These are phyloP conservation scores for Chlorociboria aeruginascens DNA, from an alignment of 495 filamentous ascomycete species.

Conservation along the genomic window DNA sequence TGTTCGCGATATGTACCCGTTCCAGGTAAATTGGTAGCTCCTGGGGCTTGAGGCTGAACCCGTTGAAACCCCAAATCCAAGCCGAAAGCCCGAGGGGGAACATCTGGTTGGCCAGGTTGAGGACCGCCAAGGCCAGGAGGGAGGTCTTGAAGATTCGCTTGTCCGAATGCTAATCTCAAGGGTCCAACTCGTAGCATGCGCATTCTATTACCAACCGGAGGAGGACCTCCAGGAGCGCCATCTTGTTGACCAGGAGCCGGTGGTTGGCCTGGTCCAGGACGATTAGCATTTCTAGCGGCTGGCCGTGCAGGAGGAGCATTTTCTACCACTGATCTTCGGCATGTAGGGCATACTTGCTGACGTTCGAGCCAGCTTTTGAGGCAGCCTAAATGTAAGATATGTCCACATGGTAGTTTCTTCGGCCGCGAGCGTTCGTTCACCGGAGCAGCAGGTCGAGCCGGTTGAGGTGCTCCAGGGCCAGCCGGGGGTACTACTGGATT, in stretches of 20 bases:
- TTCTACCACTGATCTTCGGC: slow-evolving; percentile 67
- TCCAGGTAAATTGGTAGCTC: background rate
- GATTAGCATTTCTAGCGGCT: slow-evolving; percentile 21
- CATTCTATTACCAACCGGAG: slow-evolving; percentile 24
- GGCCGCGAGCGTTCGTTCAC: slow-evolving; percentile 73
- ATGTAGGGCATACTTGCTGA: slow-evolving; percentile 95
- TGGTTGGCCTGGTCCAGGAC: slow-evolving; percentile 20
- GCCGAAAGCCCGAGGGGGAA: slow-evolving; percentile 10
- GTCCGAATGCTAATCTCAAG: slow-evolving; percentile 42
- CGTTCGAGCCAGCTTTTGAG: slow-evolving; percentile 96
- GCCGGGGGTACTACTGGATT: slow-evolving; percentile 18
- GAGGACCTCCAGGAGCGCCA: slow-evolving; percentile 14
- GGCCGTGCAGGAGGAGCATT: slow-evolving; percentile 17
- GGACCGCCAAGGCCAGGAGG: slow-evolving; percentile 11
- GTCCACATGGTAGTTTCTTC: slow-evolving; percentile 92
- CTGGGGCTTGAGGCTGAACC: slow-evolving; percentile 9
- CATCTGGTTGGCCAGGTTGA: slow-evolving; percentile 14
- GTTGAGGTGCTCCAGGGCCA: slow-evolving; percentile 26
- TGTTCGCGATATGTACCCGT: slow-evolving; percentile 36
- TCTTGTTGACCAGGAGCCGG: slow-evolving; percentile 13
- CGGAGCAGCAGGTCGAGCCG: slow-evolving; percentile 26
- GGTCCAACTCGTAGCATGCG: slow-evolving; percentile 52
- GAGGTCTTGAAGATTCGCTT: slow-evolving; percentile 22
- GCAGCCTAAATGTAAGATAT: slow-evolving; percentile 89
- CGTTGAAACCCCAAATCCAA: slow-evolving; percentile 19